These are phyloP conservation scores for Centaurea solstitialis DNA, from an alignment of 129 eudicot genomes.

Conservation along the genomic window DNA sequence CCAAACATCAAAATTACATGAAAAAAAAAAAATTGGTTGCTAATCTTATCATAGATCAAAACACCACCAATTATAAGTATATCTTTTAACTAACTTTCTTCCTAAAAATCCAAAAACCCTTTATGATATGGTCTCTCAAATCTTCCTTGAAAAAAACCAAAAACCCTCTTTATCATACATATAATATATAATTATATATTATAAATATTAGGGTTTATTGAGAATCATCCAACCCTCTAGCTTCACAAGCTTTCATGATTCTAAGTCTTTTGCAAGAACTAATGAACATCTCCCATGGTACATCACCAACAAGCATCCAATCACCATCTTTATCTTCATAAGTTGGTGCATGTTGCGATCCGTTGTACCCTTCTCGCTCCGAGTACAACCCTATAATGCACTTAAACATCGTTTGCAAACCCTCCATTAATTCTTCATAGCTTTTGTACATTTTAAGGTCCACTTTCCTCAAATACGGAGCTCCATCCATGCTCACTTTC, in stretches of 20 bases:
- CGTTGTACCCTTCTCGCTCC: slow-evolving; percentile 78
- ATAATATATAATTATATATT: background rate
- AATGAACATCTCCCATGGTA: slow-evolving; percentile 86
- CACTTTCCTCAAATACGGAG: slow-evolving; percentile 80
- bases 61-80: slow-evolving; percentile 29
- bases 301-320: slow-evolving; percentile 96
- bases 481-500: slow-evolving; percentile 98
- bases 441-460: slow-evolving; percentile 71
- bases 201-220: background rate
- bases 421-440: slow-evolving; percentile 66
- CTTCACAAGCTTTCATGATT: slow-evolving; percentile 83
- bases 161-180: slow-evolving; percentile 6
- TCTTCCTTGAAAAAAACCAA: slow-evolving; percentile 3
- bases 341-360: slow-evolving; percentile 76
- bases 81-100: slow-evolving; percentile 12
- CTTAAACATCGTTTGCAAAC: slow-evolving; percentile 73
- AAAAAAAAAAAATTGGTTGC: slow-evolving; percentile 22
- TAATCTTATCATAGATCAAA: slow-evolving; percentile 17
- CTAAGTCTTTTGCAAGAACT: slow-evolving; percentile 77
- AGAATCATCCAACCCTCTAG: slow-evolving; percentile 65
- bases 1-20: slow-evolving; percentile 20
- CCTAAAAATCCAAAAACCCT: slow-evolving; percentile 31
- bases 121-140: slow-evolving; percentile 14
- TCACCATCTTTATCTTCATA: slow-evolving; percentile 94
- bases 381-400: slow-evolving; percentile 63